Percentiles rank a stretch among this genome's conserved stretches.
Conservation (phyloP, 2,329 filamentous ascomycete genomes). For the Chaetomium sp. region DNA sequence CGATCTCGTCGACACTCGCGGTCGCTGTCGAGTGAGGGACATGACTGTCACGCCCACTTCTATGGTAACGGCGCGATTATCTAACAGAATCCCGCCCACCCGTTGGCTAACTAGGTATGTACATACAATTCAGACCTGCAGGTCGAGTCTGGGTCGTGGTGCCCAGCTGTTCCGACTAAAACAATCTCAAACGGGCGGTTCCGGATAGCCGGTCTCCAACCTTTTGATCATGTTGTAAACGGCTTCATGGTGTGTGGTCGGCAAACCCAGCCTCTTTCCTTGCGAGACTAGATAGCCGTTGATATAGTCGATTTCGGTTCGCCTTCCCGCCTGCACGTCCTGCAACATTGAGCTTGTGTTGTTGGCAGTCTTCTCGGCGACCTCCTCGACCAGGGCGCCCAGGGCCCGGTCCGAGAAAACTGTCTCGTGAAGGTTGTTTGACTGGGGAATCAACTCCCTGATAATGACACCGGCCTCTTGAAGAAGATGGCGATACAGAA, state of each 20-base stretch:
- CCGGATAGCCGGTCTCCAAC: neutral
- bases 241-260: neutral
- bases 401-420: conserved; percentile 14
- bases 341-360: conserved; percentile 44
- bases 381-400: conserved; percentile 1
- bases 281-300: conserved; percentile 26
- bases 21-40: no score
- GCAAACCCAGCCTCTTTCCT: conserved; percentile 11
- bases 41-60: no score
- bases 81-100: no score
- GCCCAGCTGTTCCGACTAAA: neutral
- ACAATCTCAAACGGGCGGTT: neutral
- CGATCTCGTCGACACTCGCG: no score
- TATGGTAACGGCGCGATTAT: no score
- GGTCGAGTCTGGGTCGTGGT: no score
- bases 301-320: conserved; percentile 31
- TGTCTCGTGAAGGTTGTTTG: neutral
- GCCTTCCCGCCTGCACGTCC: conserved; percentile 33
- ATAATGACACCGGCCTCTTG: conserved; percentile 24
- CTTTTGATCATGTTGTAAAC: conserved; percentile 2
- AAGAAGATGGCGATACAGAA: conserved; percentile 7
- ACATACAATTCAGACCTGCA: no score
- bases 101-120: no score
- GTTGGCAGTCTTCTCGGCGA: conserved; percentile 35
- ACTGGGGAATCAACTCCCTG: conserved; percentile 8